These are phyloP conservation scores for Backusella circina DNA, from an alignment of 192 early-diverging fungal species.

Conservation along the genomic window DNA sequence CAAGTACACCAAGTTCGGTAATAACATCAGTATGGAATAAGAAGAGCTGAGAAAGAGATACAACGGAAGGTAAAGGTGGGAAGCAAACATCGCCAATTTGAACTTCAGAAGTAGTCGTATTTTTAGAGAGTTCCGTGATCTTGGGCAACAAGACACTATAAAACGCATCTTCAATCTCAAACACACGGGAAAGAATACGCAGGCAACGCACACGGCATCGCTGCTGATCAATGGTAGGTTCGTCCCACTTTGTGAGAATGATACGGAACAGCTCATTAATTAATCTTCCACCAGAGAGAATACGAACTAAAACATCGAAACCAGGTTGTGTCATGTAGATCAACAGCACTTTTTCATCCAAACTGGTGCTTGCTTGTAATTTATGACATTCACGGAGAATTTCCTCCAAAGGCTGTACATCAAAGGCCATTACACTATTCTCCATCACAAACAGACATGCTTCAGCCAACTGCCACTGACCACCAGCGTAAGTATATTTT, in stretches of 20 bases:
- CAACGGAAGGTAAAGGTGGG: conserved; percentile 50
- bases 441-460: conserved; percentile 78
- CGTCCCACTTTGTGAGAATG: conserved; percentile 55
- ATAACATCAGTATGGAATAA: conserved; percentile 64
- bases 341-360: not conserved
- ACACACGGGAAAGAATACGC: conserved; percentile 59
- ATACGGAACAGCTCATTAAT: conserved; percentile 69
- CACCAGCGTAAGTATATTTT: conserved; percentile 61
- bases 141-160: conserved; percentile 59
- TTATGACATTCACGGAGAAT: conserved; percentile 2
- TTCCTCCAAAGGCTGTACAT: conserved; percentile 49
- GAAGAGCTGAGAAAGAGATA: conserved; percentile 77
- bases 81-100: conserved; percentile 34
- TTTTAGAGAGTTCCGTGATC: conserved; percentile 41
- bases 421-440: conserved; percentile 73
- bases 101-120: conserved; percentile 26
- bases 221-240: conserved; percentile 26
- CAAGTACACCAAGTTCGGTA: conserved; percentile 64
- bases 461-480: conserved; percentile 75
- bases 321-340: conserved; percentile 66
- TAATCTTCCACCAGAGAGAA: conserved; percentile 73
- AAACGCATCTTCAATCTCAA: conserved; percentile 73
- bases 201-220: conserved; percentile 43
- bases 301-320: conserved; percentile 74
- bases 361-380: not conserved